A percentile compares a stretch with the other conserved stretches of the same genome.
These are phyloP conservation scores for Ogataea salicorniae DNA, from an alignment of 805 yeast species.

Conservation along the genomic window DNA sequence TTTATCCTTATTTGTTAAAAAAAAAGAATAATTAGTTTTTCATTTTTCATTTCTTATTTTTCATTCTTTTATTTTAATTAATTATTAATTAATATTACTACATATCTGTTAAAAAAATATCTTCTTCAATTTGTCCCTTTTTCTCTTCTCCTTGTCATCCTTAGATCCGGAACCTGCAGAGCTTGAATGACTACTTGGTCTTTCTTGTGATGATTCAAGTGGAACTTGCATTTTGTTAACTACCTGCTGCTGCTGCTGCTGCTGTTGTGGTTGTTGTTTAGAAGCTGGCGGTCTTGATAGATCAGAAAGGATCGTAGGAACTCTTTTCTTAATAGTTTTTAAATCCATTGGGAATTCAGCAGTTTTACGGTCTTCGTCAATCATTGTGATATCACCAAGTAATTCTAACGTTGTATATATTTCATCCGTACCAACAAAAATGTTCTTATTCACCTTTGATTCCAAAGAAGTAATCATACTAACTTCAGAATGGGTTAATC, in stretches of 20 bases:
- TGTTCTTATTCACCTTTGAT: constrained; percentile 56
- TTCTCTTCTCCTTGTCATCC: no score
- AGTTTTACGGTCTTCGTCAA: constrained; percentile 21
- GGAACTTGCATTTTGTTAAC: neutral
- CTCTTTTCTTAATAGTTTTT: constrained; percentile 20
- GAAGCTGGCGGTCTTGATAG: neutral
- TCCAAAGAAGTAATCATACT: constrained; percentile 71
- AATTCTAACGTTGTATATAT: constrained; percentile 42
- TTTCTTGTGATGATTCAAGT: no score
- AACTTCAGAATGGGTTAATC: constrained; percentile 77
- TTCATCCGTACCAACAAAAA: constrained; percentile 78
- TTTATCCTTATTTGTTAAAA: no score
- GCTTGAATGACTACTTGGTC: no score
- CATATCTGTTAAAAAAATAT: no score
- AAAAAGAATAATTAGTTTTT: no score
- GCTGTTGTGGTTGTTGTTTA: neutral
- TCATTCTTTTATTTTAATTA: no score
- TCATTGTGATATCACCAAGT: constrained; percentile 28
- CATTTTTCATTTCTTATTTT: no score
- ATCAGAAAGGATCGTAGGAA: constrained; percentile 2
- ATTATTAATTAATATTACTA: no score
- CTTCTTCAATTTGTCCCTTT: no score
- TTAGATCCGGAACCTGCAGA: no score
- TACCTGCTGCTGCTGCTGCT: constrained; percentile 4
- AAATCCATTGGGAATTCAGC: constrained; percentile 23